Evolutionary conservation across 1,284 basidiomycete species (phyloP).

Genomic region (Microbotryum intermedium): DNA sequence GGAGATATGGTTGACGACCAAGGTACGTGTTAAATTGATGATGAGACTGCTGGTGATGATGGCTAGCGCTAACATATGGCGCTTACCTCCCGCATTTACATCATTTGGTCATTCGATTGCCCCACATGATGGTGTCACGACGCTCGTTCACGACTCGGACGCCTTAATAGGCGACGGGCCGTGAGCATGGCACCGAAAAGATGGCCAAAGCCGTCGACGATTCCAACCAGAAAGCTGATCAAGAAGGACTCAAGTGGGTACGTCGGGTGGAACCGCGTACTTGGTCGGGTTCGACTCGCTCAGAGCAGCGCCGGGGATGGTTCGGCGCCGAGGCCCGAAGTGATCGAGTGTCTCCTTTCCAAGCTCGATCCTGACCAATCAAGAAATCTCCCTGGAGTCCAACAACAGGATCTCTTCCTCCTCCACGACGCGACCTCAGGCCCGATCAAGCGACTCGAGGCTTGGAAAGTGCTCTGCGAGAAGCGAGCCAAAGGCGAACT

Average conservation of each 20-base stretch:
- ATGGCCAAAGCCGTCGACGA: too few relatives aligned
- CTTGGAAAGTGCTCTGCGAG: conserved; percentile 56
- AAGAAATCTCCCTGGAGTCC: background rate
- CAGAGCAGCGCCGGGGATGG: too few relatives aligned
- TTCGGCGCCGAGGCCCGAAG: too few relatives aligned
- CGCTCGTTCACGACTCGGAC: too few relatives aligned
- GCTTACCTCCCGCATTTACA: too few relatives aligned
- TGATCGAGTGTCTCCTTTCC: background rate
- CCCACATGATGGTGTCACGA: too few relatives aligned
- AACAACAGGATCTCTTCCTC: conserved; percentile 57
- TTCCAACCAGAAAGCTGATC: conserved; percentile 8
- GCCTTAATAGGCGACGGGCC: too few relatives aligned
- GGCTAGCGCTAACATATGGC: background rate
- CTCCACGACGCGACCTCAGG: conserved; percentile 65
- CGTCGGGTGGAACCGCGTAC: conserved; percentile 27
- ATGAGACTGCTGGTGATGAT: too few relatives aligned
- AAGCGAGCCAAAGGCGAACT: conserved; percentile 56
- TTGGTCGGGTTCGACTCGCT: too few relatives aligned
- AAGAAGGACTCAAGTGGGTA: conserved; percentile 41
- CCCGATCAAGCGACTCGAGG: conserved; percentile 50
- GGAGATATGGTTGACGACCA: conserved; percentile 55
- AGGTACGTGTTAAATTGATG: conserved; percentile 16
- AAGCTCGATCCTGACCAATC: conserved; percentile 44
- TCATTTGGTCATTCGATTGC: too few relatives aligned
- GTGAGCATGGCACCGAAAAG: too few relatives aligned